Conservation (phyloP, 2,329 filamentous ascomycete genomes). For the Didymella segeticola region DNA sequence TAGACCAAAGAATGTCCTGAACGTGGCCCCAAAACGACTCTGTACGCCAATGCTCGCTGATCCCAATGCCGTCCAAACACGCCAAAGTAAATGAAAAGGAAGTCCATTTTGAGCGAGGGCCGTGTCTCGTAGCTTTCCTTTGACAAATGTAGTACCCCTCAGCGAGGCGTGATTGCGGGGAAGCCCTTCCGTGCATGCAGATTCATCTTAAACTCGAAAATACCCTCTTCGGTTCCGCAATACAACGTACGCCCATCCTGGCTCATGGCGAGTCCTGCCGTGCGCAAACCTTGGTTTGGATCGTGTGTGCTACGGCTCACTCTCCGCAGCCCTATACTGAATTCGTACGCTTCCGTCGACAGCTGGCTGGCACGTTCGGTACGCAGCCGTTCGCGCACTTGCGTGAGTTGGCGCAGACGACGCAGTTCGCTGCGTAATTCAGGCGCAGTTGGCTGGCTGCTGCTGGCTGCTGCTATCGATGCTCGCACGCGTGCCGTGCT, state of each 20-base stretch:
- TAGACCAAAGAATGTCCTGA: conserved; percentile 5
- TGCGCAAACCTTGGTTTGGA: conserved; percentile 50
- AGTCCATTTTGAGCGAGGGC: background rate
- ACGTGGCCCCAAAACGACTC: background rate
- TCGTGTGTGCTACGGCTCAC: conserved; percentile 35
- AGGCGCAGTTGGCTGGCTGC: conserved; percentile 29
- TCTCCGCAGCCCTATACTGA: conserved; percentile 34
- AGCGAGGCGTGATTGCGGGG: conserved; percentile 50
- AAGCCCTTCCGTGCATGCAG: conserved; percentile 63
- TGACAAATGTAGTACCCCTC: conserved; percentile 13
- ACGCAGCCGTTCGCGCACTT: conserved; percentile 47
- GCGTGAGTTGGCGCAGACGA: conserved; percentile 45
- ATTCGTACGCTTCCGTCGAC: conserved; percentile 33
- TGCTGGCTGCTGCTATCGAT: conserved; percentile 13
- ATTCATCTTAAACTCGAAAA: conserved; percentile 77
- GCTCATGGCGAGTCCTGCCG: conserved; percentile 58
- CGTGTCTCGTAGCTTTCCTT: too few species aligned
- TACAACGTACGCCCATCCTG: conserved; percentile 56
- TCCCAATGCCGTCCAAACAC: conserved; percentile 1
- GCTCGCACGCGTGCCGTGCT: conserved; percentile 15
- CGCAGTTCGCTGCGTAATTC: conserved; percentile 44
- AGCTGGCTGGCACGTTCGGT: conserved; percentile 39
- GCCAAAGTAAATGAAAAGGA: background rate
- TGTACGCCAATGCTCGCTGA: conserved; percentile 8
- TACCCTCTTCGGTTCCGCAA: conserved; percentile 68